Base-by-base conservation (phyloP, 495 filamentous ascomycete species). In the Penicillium bialowiezense region DNA sequence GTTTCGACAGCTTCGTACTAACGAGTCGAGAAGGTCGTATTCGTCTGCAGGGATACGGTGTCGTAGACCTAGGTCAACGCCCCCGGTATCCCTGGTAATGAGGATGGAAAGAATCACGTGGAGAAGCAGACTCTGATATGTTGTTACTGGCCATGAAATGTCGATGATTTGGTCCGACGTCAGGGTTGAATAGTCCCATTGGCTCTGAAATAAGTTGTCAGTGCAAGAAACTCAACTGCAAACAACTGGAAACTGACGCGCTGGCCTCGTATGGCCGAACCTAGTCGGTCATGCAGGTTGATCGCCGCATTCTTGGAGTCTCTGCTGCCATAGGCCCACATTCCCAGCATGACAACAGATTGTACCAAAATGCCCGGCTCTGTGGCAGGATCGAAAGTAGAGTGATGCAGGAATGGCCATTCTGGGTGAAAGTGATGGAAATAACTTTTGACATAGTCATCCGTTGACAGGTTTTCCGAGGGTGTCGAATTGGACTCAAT, bases 51-150 rank as follows among this genome's bases (percentile, higher is more conserved):
- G 51, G 2, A 58, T 18, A 15, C 20, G 28, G 38, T 15, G 48
- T 14, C 49, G 47, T 23, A 62, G 24, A 20, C 32, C 40, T 10
- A 55, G 21, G 35, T 57, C 51, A 2, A 48, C 21, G 13, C 18
- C 34, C 5, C 3, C 34, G 14, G 52, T 14, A 5, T 50, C 23
- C 33, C 48, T 52, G 1, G 48, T 48, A 28, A 52, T 28, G n/a
- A 61, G 23, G 15, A 52, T 18, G 2, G 60, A 19, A 24, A 58
- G 51, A 6, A 63, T 52, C 9, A 60, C 10, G 6, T 60, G 48
- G 2, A 63, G 54, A 4, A 60, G 49, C 14, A 63, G 42, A 18
- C 44, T 50, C 41, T 63, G 60, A 36, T 50, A 60, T 3, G 54
- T 53, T 14, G 60, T 41, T 17, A 60, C 60, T 1, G 56, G 56